Base-by-base conservation (phyloP, 805 yeast genomes). In the Lipomyces lipofer region DNA sequence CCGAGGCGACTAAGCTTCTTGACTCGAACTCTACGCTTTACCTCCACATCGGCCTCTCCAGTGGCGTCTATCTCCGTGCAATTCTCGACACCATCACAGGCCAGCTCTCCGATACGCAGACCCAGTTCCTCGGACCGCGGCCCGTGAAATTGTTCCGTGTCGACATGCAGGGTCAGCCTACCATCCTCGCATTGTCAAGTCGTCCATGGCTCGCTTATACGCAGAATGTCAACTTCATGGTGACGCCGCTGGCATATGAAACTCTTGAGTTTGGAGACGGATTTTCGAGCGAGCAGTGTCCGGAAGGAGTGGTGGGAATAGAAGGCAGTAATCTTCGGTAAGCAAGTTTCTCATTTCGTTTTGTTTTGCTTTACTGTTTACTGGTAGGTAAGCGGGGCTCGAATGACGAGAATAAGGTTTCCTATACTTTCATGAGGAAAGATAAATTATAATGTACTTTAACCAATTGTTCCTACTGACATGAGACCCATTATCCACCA, bases 21-120 rank as follows among this genome's bases (percentile, higher is more conserved):
- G 57, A 64, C 7, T 33, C 51, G 7, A 32, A 24, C 10, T 50
- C 51, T 4, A 51, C 59, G 6, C 56, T 72, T 2, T 75, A 72
- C 54, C 76, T 87, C 9, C 95, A 90, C 68, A 78, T 89, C 47
- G 97, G 97, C 1, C 76, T 90, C 75, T 78, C 72, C n/a, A 88
- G 83, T 67, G 98, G 98, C 19, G 81, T 91, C 1, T 88, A 85
- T 70, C 83, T 84, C 1, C 73, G 84, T 15, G 79, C 88, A 0
- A 70, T 73, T 4, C 62, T 90, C 35, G 88, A 86, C 64, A 64
- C 67, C 0, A 63, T 71, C 3, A 74, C 84, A 2, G 97, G 96
- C 2, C 76, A 81, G 19, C 67, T 85, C 12, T 72, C 79, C 0
- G 84, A 85, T 59, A 80, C 89, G 0, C 75, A 85, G 63, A 80